These are phyloP conservation scores for Gonium pectorale DNA, from an alignment of 139 green algal species.

Conservation along the genomic window DNA sequence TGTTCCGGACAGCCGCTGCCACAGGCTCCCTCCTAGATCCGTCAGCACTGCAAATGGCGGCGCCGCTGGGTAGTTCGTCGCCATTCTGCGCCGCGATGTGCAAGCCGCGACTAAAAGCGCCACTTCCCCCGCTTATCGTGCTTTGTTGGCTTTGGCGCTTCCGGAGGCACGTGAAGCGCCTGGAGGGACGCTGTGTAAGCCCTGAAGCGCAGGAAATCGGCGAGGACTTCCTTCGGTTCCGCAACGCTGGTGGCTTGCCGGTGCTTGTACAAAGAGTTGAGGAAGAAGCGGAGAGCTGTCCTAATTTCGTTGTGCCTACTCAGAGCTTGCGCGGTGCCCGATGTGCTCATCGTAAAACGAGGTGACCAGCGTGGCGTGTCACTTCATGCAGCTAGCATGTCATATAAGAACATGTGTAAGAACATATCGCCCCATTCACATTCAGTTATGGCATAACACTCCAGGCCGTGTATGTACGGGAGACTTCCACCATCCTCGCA, in stretches of 20 bases:
- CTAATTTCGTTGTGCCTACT: constrained; percentile 67
- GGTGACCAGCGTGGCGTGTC: no score
- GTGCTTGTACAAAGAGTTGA: constrained; percentile 63
- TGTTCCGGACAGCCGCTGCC: no score
- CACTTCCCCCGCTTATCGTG: no score
- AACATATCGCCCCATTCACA: no score
- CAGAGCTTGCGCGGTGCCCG: background rate
- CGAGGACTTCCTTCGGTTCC: constrained; percentile 14
- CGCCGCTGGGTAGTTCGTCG: background rate
- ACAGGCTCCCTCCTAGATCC: no score
- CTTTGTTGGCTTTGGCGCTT: background rate
- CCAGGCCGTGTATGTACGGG: no score
- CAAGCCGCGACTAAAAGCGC: background rate
- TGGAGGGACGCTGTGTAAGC: constrained; percentile 31
- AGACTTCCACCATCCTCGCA: no score
- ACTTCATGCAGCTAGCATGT: no score
- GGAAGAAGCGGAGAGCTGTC: constrained; percentile 64
- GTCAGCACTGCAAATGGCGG: no score
- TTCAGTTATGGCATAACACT: no score
- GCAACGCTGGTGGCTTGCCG: constrained; percentile 40
- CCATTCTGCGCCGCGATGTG: background rate
- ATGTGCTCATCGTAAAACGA: background rate
- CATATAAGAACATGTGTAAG: no score
- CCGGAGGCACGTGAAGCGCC: background rate
- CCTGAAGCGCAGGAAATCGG: constrained; percentile 23